phyloP scores from a whole-genome alignment of 805 yeast species.

The Nakazawaea sp. region DNA sequence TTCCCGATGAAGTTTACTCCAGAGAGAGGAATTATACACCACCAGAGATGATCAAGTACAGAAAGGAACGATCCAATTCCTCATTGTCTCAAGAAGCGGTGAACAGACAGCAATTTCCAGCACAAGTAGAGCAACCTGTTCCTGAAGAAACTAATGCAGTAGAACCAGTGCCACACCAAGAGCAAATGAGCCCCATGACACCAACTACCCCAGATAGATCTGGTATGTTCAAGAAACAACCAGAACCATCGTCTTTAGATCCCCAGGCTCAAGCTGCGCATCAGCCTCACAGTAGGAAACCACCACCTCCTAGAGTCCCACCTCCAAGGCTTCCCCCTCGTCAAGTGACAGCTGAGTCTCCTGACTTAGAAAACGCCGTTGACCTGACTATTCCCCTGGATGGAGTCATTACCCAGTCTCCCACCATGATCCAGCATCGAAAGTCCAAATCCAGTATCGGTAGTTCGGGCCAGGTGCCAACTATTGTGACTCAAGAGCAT shows the following conservation, averaged over 20 bases:
- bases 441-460: slow-evolving; percentile 17
- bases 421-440: slow-evolving; percentile 15
- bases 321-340: slow-evolving; percentile 6
- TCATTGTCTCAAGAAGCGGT: too few species aligned
- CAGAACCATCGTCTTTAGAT: neutral
- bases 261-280: slow-evolving; percentile 13
- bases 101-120: too few species aligned
- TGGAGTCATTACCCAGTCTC: too few species aligned
- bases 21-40: slow-evolving; percentile 23
- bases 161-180: too few species aligned
- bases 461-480: slow-evolving; percentile 16
- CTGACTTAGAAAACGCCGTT: too few species aligned
- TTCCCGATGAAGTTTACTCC: neutral
- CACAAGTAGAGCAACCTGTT: too few species aligned
- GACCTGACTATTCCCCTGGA: too few species aligned
- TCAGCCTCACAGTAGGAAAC: slow-evolving; percentile 6
- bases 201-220: neutral
- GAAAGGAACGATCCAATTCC: slow-evolving; percentile 26
- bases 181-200: too few species aligned
- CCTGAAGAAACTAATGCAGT: too few species aligned
- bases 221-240: neutral
- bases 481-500: slow-evolving; percentile 7
- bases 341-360: slow-evolving; percentile 11
- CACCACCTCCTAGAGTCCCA: slow-evolving; percentile 7
- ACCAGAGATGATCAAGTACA: slow-evolving; percentile 63